Percentiles rank a stretch among this genome's conserved stretches.
Conservation (phyloP, 257 asterid species). For the Ophiorrhiza pumila region DNA sequence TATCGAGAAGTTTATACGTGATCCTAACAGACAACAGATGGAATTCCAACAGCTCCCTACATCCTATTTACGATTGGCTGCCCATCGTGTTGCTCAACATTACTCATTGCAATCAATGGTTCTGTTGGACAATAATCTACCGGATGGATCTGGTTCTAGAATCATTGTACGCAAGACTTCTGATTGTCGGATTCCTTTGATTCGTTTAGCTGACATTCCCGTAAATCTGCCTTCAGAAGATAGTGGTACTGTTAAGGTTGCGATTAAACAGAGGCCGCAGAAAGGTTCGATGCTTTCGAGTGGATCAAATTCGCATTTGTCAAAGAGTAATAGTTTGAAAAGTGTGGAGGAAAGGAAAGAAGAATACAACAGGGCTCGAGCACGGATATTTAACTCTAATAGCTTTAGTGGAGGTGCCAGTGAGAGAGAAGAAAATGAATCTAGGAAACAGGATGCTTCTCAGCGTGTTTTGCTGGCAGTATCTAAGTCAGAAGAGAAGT, state of each 20-base stretch:
- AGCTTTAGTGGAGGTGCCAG: conserved; percentile 52
- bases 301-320: conserved; percentile 43
- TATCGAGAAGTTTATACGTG: conserved; percentile 80
- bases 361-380: conserved; percentile 95
- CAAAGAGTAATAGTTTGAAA: conserved; percentile 64
- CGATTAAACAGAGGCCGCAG: conserved; percentile 95
- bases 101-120: conserved; percentile 97
- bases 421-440: conserved; percentile 57
- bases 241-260: conserved; percentile 34
- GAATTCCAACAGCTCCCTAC: conserved; percentile 96
- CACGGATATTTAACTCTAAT: conserved; percentile 84
- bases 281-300: conserved; percentile 49
- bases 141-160: conserved; percentile 90
- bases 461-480: conserved; percentile 51
- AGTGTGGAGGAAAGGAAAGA: conserved; percentile 98
- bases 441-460: conserved; percentile 53
- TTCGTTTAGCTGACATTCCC: conserved; percentile 56
- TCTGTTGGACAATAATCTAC: conserved; percentile 76
- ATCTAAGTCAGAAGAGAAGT: conserved; percentile 54
- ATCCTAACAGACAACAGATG: conserved; percentile 85
- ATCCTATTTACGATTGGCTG: conserved; percentile 96
- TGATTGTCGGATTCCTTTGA: conserved; percentile 59
- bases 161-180: conserved; percentile 79
- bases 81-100: conserved; percentile 99
- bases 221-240: conserved; percentile 43